Evolutionary conservation across 768 basidiomycete genomes (phyloP).

Genomic region (Mycena venus): DNA sequence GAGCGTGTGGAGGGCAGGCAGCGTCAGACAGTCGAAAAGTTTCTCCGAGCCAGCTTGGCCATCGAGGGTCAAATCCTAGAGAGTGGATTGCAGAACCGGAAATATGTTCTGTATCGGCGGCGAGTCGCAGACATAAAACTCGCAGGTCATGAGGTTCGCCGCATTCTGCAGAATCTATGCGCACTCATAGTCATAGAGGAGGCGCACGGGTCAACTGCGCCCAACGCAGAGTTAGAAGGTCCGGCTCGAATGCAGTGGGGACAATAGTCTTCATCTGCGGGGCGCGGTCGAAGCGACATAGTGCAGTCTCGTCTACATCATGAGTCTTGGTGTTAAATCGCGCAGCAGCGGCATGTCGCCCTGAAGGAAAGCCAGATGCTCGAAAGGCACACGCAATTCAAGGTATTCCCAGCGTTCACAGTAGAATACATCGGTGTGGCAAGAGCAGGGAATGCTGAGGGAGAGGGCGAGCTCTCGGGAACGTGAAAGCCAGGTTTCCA

Average conservation of each 20-base stretch:
- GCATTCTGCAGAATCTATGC: not conserved
- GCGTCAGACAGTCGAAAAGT: not conserved
- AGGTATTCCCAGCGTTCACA: not conserved
- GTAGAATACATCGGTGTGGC: not conserved
- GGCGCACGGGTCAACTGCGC: not conserved
- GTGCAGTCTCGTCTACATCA: too few relatives aligned
- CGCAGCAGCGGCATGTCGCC: constrained; percentile 3
- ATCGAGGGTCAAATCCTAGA: too few relatives aligned
- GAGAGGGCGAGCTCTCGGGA: not conserved
- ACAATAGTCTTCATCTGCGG: not conserved
- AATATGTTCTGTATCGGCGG: too few relatives aligned
- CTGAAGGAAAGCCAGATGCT: not conserved
- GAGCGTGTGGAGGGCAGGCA: not conserved
- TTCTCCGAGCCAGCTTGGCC: not conserved
- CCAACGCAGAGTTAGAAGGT: not conserved
- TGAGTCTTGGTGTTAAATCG: not conserved
- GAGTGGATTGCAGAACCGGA: too few relatives aligned
- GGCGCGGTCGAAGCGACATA: not conserved
- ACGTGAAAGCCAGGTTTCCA: not conserved
- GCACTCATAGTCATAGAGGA: not conserved
- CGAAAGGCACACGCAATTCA: not conserved
- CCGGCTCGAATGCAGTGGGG: too few relatives aligned
- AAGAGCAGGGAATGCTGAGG: not conserved
- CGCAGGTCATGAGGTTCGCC: not conserved
- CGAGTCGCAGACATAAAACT: not conserved